Evolutionary conservation across 148 eudicot genomes (phyloP).

Genomic region (Fallopia convolvulus): DNA sequence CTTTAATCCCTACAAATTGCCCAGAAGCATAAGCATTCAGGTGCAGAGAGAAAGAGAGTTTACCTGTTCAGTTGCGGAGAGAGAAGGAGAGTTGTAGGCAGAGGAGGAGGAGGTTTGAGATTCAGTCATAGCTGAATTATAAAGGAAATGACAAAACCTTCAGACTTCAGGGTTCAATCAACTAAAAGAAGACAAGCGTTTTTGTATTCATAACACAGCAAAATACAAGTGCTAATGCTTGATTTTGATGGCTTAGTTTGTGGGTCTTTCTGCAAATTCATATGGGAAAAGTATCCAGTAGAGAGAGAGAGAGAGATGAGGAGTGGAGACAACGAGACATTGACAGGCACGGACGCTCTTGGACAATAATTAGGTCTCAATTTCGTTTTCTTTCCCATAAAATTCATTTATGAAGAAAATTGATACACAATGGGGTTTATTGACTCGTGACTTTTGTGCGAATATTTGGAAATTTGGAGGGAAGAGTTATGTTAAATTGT

Average conservation of each 20-base stretch:
- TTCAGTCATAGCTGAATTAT: constrained; percentile 19
- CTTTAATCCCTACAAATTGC: background rate
- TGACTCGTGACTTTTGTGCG: constrained; percentile 6
- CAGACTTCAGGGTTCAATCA: background rate
- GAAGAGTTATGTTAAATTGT: background rate
- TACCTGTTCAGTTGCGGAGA: constrained; percentile 39
- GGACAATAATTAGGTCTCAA: constrained; percentile 15
- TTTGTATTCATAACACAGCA: background rate
- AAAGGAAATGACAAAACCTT: background rate
- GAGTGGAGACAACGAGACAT: constrained; percentile 8
- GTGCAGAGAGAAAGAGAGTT: background rate
- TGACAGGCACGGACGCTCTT: constrained; percentile 2
- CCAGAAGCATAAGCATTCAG: background rate
- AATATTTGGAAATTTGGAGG: constrained; percentile 9
- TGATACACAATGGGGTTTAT: background rate
- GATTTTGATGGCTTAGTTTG: background rate
- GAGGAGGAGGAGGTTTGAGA: constrained; percentile 34
- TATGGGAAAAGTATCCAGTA: background rate
- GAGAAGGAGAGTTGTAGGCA: constrained; percentile 33
- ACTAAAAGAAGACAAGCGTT: background rate
- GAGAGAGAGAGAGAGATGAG: constrained; percentile 10
- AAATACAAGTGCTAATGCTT: background rate
- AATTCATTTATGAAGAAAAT: background rate
- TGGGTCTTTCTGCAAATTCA: constrained; percentile 3
- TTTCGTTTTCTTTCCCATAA: background rate